Percentiles rank a stretch among this genome's conserved stretches.
Conservation (phyloP, 305 asterid genomes). For the Caryopteris hybrid region DNA sequence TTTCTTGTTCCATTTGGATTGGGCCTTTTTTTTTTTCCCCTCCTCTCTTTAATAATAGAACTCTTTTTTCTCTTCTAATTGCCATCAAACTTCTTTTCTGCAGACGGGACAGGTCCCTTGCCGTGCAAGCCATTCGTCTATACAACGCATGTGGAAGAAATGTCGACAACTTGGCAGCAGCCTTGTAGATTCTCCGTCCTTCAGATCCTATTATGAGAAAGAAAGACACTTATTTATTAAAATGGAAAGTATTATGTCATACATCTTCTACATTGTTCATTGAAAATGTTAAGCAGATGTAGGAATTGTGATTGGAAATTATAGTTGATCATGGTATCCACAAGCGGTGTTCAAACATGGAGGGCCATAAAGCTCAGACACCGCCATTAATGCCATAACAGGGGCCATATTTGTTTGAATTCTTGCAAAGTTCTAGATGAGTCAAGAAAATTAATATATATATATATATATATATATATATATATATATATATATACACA, state of each 20-base stretch:
- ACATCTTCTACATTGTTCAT: background rate
- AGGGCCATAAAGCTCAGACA: background rate
- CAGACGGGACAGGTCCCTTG: constrained; percentile 80
- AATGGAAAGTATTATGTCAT: background rate
- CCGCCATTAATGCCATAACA: background rate
- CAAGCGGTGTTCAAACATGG: background rate
- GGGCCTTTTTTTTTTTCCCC: background rate
- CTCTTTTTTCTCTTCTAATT: background rate
- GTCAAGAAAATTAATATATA: background rate
- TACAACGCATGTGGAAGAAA: constrained; percentile 62
- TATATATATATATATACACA: too few species aligned
- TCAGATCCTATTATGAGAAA: constrained; percentile 47
- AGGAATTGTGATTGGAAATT: background rate
- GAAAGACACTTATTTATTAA: background rate
- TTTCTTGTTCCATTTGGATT: background rate
- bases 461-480: too few species aligned
- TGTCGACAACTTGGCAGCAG: constrained; percentile 65
- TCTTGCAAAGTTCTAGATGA: background rate
- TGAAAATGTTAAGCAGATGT: background rate
- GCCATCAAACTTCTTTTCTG: constrained; percentile 48
- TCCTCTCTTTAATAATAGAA: background rate
- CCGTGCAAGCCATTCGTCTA: constrained; percentile 76
- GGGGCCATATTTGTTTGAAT: background rate
- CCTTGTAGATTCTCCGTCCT: constrained; percentile 56
- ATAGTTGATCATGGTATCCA: background rate